These are phyloP conservation scores for Kingdonia uniflora DNA, from an alignment of 164 flowering plant genomes.

Conservation along the genomic window DNA sequence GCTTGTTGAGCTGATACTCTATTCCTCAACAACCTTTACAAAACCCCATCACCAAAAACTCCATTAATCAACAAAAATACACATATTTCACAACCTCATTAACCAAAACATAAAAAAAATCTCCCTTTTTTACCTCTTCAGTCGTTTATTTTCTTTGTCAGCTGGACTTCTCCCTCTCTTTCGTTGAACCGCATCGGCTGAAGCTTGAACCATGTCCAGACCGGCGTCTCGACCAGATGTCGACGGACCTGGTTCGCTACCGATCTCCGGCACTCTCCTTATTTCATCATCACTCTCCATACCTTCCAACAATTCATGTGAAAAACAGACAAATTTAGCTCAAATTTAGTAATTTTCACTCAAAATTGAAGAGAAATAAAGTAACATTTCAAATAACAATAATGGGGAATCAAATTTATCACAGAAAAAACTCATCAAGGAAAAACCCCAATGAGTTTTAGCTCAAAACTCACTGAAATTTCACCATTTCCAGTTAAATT, in stretches of 20 bases:
- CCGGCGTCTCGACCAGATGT: slow-evolving; percentile 47
- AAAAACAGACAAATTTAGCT: not conserved
- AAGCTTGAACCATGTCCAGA: slow-evolving; percentile 39
- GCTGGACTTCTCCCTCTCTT: slow-evolving; percentile 90
- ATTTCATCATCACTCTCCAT: slow-evolving; percentile 96
- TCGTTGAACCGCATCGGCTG: slow-evolving; percentile 35
- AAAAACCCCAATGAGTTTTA: not conserved
- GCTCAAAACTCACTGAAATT: not conserved
- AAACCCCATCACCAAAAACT: not conserved
- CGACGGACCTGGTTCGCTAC: slow-evolving; percentile 55
- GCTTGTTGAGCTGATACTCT: slow-evolving; percentile 99
- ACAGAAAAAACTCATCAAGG: not conserved
- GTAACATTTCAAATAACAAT: no score
- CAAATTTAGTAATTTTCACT: no score
- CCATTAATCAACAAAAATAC: no score
- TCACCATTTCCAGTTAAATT: not conserved
- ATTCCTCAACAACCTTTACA: slow-evolving; percentile 81
- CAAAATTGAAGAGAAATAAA: no score
- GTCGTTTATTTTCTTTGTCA: slow-evolving; percentile 84
- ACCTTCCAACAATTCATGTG: slow-evolving; percentile 24
- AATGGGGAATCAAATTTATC: no score
- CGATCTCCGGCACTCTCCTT: slow-evolving; percentile 87
- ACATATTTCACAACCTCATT: not conserved
- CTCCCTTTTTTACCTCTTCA: slow-evolving; percentile 55
- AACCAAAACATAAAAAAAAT: slow-evolving; percentile 1